These are phyloP conservation scores for Emergomyces orientalis DNA, from an alignment of 2,329 filamentous ascomycete species.

Conservation along the genomic window DNA sequence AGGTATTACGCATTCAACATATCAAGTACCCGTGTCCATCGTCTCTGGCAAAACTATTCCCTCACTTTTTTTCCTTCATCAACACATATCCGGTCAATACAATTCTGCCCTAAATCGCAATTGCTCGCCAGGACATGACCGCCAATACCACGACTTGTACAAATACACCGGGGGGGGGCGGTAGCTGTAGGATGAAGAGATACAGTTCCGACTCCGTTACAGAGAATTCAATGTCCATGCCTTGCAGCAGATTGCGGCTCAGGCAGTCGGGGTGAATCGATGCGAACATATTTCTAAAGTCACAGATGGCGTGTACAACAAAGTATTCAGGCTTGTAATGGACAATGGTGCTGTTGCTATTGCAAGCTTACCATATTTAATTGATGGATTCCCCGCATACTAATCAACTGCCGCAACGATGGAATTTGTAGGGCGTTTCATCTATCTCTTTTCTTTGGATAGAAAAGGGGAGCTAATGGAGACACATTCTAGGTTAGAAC, in stretches of 20 bases:
- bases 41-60: not conserved
- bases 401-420: slow-evolving; percentile 5
- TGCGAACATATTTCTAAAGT: slow-evolving; percentile 26
- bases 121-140: not conserved
- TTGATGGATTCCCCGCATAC: not conserved
- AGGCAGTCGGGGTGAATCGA: slow-evolving; percentile 19
- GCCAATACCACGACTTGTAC: slow-evolving; percentile 15
- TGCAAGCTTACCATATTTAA: slow-evolving; percentile 7
- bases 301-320: slow-evolving; percentile 17
- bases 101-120: not conserved
- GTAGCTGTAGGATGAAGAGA: slow-evolving; percentile 25
- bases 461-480: not conserved
- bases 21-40: not conserved
- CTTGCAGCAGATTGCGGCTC: slow-evolving; percentile 23
- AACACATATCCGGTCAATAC: not conserved
- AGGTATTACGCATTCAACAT: not conserved
- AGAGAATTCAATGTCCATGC: slow-evolving; percentile 24
- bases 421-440: slow-evolving; percentile 14
- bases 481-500: not conserved
- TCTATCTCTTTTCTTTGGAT: not conserved
- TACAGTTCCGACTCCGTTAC: slow-evolving; percentile 21
- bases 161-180: slow-evolving; percentile 21
- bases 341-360: slow-evolving; percentile 3
- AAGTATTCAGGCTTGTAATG: slow-evolving; percentile 21
- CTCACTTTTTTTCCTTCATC: not conserved